Evolutionary conservation across 495 filamentous ascomycete genomes (phyloP).

Genomic region (Trichocladium antarcticum): DNA sequence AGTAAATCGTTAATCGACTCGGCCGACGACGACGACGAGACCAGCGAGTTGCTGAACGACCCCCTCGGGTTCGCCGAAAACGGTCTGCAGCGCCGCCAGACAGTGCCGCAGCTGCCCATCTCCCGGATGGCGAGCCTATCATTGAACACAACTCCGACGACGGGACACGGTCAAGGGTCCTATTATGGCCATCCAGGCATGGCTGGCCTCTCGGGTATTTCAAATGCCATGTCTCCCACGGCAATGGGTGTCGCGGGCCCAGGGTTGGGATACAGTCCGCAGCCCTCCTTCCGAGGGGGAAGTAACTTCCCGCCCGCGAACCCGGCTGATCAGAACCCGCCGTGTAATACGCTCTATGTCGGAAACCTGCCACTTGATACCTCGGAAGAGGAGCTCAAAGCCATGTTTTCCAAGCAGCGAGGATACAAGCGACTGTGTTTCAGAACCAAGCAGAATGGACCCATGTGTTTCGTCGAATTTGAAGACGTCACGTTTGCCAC

Average conservation of each 20-base stretch:
- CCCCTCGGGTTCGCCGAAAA: slow-evolving; percentile 76
- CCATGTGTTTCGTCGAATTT: slow-evolving; percentile 99
- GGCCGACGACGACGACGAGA: slow-evolving; percentile 69
- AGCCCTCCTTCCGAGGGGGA: slow-evolving; percentile 48
- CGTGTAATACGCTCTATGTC: slow-evolving; percentile 96
- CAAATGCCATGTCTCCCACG: slow-evolving; percentile 49
- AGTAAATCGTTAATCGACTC: slow-evolving; percentile 78
- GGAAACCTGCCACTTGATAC: slow-evolving; percentile 92
- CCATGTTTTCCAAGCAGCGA: slow-evolving; percentile 84
- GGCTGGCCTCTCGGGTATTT: slow-evolving; percentile 37
- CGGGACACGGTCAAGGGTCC: slow-evolving; percentile 41
- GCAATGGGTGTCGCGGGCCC: slow-evolving; percentile 32
- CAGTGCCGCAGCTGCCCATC: slow-evolving; percentile 63
- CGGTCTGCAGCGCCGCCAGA: slow-evolving; percentile 56
- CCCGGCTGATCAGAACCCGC: slow-evolving; percentile 92
- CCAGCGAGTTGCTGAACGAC: slow-evolving; percentile 71
- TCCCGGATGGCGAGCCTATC: slow-evolving; percentile 61
- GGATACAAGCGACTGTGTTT: slow-evolving; percentile 96
- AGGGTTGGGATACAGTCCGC: slow-evolving; percentile 39
- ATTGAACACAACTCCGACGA: slow-evolving; percentile 58
- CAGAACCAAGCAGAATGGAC: slow-evolving; percentile 94
- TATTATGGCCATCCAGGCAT: slow-evolving; percentile 39
- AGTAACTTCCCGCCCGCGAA: slow-evolving; percentile 81
- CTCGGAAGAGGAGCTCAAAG: slow-evolving; percentile 91
- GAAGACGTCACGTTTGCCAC: slow-evolving; percentile 91